These are phyloP conservation scores for Colletotrichum ledebouriae DNA, from an alignment of 2,329 filamentous ascomycete species.

Conservation along the genomic window DNA sequence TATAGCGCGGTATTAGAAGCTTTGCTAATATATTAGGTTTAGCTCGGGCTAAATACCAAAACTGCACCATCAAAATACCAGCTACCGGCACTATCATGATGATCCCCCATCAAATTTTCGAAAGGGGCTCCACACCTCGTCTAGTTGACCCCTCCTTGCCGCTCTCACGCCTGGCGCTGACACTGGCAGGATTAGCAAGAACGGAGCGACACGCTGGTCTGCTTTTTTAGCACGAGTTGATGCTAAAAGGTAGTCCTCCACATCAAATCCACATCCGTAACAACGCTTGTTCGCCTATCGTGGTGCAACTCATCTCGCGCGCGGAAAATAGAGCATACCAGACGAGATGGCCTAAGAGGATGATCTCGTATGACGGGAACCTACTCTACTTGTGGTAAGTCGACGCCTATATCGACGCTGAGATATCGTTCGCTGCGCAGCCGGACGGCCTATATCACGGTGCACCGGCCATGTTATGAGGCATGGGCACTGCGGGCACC, in stretches of 20 bases:
- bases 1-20: too few relatives aligned
- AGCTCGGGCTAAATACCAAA: too few relatives aligned
- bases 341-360: neutral
- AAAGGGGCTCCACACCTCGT: neutral
- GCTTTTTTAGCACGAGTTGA: neutral
- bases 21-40: too few relatives aligned
- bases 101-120: neutral
- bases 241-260: neutral
- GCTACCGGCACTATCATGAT: neutral
- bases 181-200: slow-evolving; percentile 3
- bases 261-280: slow-evolving; percentile 14
- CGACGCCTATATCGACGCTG: slow-evolving; percentile 8
- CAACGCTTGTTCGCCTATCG: slow-evolving; percentile 3
- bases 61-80: too few relatives aligned
- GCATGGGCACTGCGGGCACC: too few relatives aligned
- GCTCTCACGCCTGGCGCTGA: slow-evolving; percentile 2
- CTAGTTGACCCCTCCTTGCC: slow-evolving; percentile 14
- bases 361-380: slow-evolving; percentile 26
- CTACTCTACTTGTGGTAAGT: slow-evolving; percentile 19
- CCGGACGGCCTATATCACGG: too few relatives aligned
- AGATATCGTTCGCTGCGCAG: slow-evolving; percentile 2
- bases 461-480: slow-evolving; percentile 7
- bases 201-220: slow-evolving; percentile 5
- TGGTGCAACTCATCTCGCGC: slow-evolving; percentile 11
- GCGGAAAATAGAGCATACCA: neutral